Evolutionary conservation across 371 early-diverging fungal genomes (phyloP), one percentile per base, ranked within the genome.

Genomic region (Dichotomocladium elegans): DNA sequence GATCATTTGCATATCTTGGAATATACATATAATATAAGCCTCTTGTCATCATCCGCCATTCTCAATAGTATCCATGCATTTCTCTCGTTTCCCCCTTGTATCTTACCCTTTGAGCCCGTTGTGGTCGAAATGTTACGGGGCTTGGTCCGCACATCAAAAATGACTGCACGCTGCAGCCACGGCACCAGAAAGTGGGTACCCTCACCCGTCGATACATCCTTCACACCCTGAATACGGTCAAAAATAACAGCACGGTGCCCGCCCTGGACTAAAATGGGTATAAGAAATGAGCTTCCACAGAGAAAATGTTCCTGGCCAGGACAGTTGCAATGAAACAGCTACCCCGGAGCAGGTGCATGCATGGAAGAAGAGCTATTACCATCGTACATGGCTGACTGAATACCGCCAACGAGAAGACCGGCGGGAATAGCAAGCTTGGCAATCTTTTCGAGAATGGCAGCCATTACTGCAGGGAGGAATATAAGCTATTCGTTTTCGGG

Each of bases 141-240:
- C 60, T 88, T 86, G 52, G 94, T 95, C 60, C 98, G 90, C 37
- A 91, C 91, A 64, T 95, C 94, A 47, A 85, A 89, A n/a, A 81
- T 57, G 51, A 91, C 79, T 3, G 92, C 90, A 63, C 72, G 79
- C 64, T 87, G 85, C 51, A 94, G 79, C 94, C 96, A 95, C 30
- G 98, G 98, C 40, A 98, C 70, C 56, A 96, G 80, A 65, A 99
- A 96, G 74, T 99, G 99, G 27, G 98, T 99, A 44, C 99, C 99
- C 61, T 99, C 99, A 46, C 86, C 88, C 31, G 82, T 63, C 7
- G 93, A 87, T 14, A 68, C 68, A 49, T 78, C 74, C 68, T 89
- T 85, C 17, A 98, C 95, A 77, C 98, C 99, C 60, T 91, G 84
- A 42, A 94, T 55, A 64, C 99, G 90, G 67, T 97, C 97, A 73